A percentile compares a stretch with the other conserved stretches of the same genome.
Conservation (phyloP, 2,329 filamentous ascomycete species). For the Penicillium sp. region DNA sequence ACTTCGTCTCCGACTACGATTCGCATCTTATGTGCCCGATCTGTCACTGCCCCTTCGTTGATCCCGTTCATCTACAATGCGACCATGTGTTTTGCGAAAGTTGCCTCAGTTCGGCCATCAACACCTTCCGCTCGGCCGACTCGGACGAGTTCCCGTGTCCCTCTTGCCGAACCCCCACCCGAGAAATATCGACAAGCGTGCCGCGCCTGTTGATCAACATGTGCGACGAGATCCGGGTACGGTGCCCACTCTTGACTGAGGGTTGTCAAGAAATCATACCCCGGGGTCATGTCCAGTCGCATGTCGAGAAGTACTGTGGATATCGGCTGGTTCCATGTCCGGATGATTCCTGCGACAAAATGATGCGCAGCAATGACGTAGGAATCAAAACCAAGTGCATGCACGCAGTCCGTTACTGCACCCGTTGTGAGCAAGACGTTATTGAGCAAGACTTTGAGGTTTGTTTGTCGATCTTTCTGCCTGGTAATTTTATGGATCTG, state of each 20-base stretch:
- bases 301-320: conserved; percentile 62
- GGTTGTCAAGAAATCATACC: conserved; percentile 58
- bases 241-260: conserved; percentile 56
- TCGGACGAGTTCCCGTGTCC: conserved; percentile 53
- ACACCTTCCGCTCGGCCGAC: conserved; percentile 31
- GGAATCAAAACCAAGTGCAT: conserved; percentile 52
- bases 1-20: conserved; percentile 59
- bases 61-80: conserved; percentile 60
- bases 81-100: conserved; percentile 65
- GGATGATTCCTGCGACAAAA: conserved; percentile 50
- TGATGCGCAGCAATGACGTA: conserved; percentile 58
- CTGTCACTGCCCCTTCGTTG: conserved; percentile 63
- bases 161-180: conserved; percentile 54
- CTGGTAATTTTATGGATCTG: background rate
- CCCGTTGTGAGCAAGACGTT: conserved; percentile 54
- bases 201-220: conserved; percentile 61
- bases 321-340: conserved; percentile 57
- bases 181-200: conserved; percentile 43
- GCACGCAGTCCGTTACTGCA: conserved; percentile 55
- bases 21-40: conserved; percentile 65
- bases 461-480: conserved; percentile 10
- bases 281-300: conserved; percentile 58
- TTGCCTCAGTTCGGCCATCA: conserved; percentile 56
- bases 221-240: conserved; percentile 62
- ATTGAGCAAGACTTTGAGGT: conserved; percentile 58